Evolutionary conservation across 2,329 filamentous ascomycete genomes (phyloP), one percentile per base, ranked within the genome.

Genomic region (Penicillium expansum): DNA sequence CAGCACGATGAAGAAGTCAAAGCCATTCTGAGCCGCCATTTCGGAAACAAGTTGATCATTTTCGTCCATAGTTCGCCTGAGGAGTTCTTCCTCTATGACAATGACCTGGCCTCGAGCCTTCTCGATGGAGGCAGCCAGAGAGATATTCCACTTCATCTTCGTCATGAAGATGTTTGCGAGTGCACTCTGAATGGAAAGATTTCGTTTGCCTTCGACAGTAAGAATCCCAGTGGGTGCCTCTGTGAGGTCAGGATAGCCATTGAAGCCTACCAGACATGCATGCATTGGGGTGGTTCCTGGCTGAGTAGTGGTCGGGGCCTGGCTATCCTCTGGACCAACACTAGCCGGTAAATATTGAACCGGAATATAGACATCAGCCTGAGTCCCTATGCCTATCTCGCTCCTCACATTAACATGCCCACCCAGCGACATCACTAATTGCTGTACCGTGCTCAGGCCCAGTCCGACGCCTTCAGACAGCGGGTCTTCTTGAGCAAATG

Each of bases 401-500:
- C 76, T 81, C 18, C 74, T 76, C 22, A 87, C 77, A 10, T 82
- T 76, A 22, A 88, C 81, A 1, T 75, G 75, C 0, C 85, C 85
- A 3, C 79, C 78, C 0, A 87, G 74, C 39, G 80, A 80, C 27
- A 79, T 75, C 4, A 86, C 78, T 5, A 88, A 82, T 67, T 73
- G 52, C 32, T 79, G 78, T 1, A 88, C 85, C 5, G 88, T 80
- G 49, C 80, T 84, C 18, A 89, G 72, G 0, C 86, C 86, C 0
- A 89, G 75, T 0, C 86, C 86, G 0, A 83, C 82, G 0, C 86
- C 86, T 0, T 81, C 77, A 0, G 80, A 74, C 0, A 88, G 68
- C 0, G 73, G 65, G 37, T 86, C 79, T 62, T 88, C 86, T 59
- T 88, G 86, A 0, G 78, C 72, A 58, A 88, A 88, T 0, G 85